Evolutionary conservation across 2,329 filamentous ascomycete species (phyloP), one percentile per base, ranked within the genome.

Genomic region (Curvularia eragrostidis): DNA sequence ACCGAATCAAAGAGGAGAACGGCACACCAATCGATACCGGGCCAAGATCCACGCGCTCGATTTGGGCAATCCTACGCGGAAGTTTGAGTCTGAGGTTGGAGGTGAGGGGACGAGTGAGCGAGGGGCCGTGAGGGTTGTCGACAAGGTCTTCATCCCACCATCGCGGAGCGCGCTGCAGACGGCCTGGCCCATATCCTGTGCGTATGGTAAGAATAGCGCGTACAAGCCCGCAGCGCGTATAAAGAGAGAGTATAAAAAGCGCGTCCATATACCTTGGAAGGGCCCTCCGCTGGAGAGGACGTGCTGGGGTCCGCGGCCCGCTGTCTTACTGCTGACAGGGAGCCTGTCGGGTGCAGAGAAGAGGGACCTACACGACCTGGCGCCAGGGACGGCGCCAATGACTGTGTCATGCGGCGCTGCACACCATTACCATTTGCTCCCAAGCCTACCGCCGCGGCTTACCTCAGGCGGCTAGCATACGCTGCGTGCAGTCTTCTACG

Each of bases 1-100:
- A 68, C 61, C 71, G 68, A 74, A 73, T 75, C 70, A 74, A 59
- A 54, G 48, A 50, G 42, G 60, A 65, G 61, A 61, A 54, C 54
- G 66, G 55, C 59, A 60, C 39, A 50, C 50, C 65, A 65, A 67
- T 42, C 70, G 70, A 69, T 61, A 66, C 73, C 63, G 67, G 46
- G 67, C 62, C 66, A 63, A 63, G 60, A 62, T 62, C 55, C 36
- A 36, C 64, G 63, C 57, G 28, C 62, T 56, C 48, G 13, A 60
- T 54, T 48, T 38, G 21, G 38, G 66, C 32, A 52, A 70, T 36
- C 34, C 15, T 18, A 36, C 5, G 15, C 34, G 34, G 34, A 36
- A 6, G 7, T 7, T 26, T 3, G 24, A 67, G 56, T 55, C 43
- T 52, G 58, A 24, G 18, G 47, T 38, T 28, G 46, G 6, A 12